phyloP scores from a whole-genome alignment of 495 filamentous ascomycete species.

The Xylaria nigripes region DNA sequence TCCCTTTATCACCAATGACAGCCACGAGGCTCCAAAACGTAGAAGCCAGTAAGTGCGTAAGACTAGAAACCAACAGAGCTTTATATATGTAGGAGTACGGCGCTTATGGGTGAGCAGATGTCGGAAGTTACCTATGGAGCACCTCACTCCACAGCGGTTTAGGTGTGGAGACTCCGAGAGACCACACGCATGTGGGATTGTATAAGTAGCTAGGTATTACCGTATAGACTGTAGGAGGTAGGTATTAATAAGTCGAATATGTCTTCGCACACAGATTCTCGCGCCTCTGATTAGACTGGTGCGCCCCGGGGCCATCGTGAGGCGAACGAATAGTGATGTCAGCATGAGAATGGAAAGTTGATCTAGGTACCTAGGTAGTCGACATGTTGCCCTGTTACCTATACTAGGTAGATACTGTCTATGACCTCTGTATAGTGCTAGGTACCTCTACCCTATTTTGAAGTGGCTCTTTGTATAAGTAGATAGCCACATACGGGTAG shows the following conservation, averaged over 20 bases:
- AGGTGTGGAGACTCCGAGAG: constrained; percentile 7
- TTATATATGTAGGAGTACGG: constrained; percentile 5
- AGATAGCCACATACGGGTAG: background rate
- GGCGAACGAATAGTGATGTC: constrained; percentile 14
- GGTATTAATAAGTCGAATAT: background rate
- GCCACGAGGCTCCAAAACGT: constrained; percentile 1
- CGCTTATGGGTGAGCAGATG: background rate
- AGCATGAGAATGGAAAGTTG: constrained; percentile 1
- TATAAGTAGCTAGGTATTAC: background rate
- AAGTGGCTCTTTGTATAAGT: background rate
- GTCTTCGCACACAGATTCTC: background rate
- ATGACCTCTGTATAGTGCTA: too few species aligned
- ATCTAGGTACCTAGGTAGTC: background rate
- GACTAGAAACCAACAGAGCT: background rate
- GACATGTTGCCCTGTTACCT: too few species aligned
- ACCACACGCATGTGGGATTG: constrained; percentile 2
- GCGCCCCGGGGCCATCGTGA: constrained; percentile 13
- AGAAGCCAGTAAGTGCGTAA: background rate
- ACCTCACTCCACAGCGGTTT: constrained; percentile 10
- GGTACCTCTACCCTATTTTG: background rate
- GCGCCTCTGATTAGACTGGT: constrained; percentile 3
- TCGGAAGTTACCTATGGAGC: background rate
- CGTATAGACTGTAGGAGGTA: background rate
- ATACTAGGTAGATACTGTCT: too few species aligned
- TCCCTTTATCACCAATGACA: constrained; percentile 2